A percentile compares a stretch with the other conserved stretches of the same genome.
These are phyloP conservation scores for Brassica incana DNA, from an alignment of 345 rosid species.

Conservation along the genomic window DNA sequence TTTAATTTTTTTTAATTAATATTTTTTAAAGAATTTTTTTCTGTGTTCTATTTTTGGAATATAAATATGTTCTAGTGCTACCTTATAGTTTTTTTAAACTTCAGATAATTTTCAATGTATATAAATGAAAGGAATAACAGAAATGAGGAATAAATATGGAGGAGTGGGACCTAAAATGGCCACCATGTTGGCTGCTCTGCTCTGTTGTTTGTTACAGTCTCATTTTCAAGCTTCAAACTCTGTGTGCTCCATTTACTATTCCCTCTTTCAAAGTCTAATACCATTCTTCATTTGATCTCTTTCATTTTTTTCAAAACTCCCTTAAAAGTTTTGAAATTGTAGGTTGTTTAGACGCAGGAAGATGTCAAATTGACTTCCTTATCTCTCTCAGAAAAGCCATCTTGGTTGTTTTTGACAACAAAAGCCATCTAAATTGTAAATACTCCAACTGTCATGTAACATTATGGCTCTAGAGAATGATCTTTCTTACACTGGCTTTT, in stretches of 20 bases:
- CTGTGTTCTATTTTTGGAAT: neutral
- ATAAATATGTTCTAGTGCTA: neutral
- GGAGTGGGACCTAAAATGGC: constrained; percentile 24
- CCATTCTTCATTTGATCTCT: constrained; percentile 8
- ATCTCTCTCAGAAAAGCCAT: neutral
- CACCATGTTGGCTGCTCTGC: constrained; percentile 22
- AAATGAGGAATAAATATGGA: constrained; percentile 1
- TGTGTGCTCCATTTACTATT: constrained; percentile 31
- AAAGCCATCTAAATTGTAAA: neutral
- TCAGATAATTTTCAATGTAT: neutral
- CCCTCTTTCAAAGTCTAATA: neutral
- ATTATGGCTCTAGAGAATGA: neutral
- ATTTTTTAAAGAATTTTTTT: too few relatives aligned
- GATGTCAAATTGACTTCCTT: constrained; percentile 1
- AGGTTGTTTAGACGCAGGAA: neutral
- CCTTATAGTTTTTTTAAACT: neutral
- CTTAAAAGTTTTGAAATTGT: neutral
- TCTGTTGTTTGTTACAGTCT: constrained; percentile 18
- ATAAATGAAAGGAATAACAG: neutral
- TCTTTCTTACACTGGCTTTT: neutral
- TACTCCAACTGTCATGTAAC: neutral
- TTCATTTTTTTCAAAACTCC: neutral
- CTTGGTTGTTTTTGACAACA: neutral
- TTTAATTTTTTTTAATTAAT: too few relatives aligned
- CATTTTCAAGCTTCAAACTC: constrained; percentile 33